Evolutionary conservation across 78 protist species (phyloP), one percentile per base, ranked within the genome.

Genomic region (Dictyostelium capitatum): DNA sequence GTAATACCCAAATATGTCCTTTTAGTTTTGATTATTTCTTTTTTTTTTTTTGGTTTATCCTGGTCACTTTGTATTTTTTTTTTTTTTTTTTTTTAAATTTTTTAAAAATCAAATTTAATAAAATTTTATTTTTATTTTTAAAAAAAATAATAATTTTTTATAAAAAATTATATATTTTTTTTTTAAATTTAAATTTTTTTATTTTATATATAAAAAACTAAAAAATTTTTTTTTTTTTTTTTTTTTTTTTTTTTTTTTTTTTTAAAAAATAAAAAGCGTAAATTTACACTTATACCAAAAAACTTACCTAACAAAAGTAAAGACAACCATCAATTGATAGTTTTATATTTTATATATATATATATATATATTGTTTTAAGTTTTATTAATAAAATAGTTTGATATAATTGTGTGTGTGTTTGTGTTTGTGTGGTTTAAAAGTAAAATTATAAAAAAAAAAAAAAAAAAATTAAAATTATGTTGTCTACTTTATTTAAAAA

Each of bases 41-140:
- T 65, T 65, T 25, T 65, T 65, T 65, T 65, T 28, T 65, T 65
- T 65, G n/a, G 17, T 65, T 65, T 65, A 23, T 65, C 25, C 9
- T 5, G 4, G 23, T 56, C n/a, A 20, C 8, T 56, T 20, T 54
- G 0, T 54, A 19, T 0, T 10, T 56, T 56, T 56, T 19, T 56
- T 19, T 56, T 56, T 56, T 56, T 56, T 56, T 56, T 54, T 54
- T 4, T 54, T 54, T 54, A 17, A 17, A 17, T 54, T 15, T 54
- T 54, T 54, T 54, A 20, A 56, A 56, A 56, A 56, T 20, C 65
- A 56, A 19, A 56, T 56, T 19, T 56, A 23, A 20, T 56, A 19
- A 56, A 14, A 53, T 20, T 5, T 37, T 37, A 37, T 37, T 37
- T 3, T 37, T 37, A 37, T 37, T 37, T 3, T 37, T 37, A 37